A percentile compares a stretch with the other conserved stretches of the same genome.
These are phyloP conservation scores for Lactarius sp. DNA, from an alignment of 768 basidiomycete species.

Conservation along the genomic window DNA sequence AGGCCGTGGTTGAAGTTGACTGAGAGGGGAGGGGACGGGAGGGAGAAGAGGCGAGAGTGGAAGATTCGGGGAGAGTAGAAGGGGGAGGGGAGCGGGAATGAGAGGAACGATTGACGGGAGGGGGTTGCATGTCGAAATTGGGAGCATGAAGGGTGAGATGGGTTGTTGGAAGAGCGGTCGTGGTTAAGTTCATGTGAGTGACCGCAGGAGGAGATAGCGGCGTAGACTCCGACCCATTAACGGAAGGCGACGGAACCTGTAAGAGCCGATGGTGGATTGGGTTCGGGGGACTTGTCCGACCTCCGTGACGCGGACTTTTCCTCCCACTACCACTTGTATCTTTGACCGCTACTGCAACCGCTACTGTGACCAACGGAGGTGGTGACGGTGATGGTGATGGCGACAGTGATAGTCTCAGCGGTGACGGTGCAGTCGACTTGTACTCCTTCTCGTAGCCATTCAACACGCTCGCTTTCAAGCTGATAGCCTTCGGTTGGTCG, in stretches of 20 bases:
- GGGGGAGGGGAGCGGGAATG: slow-evolving; percentile 16
- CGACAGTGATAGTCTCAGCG: slow-evolving; percentile 25
- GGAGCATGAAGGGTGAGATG: slow-evolving; percentile 80
- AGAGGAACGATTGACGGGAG: slow-evolving; percentile 38
- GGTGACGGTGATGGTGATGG: slow-evolving; percentile 27
- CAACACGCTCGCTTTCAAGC: slow-evolving; percentile 43
- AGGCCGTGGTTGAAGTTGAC: slow-evolving; percentile 27
- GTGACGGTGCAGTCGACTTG: slow-evolving; percentile 10
- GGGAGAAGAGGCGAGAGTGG: slow-evolving; percentile 7
- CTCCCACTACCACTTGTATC: background rate
- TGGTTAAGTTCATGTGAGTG: slow-evolving; percentile 40
- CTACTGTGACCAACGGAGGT: slow-evolving; percentile 3
- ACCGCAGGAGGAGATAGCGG: slow-evolving; percentile 43
- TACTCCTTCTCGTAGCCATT: slow-evolving; percentile 29
- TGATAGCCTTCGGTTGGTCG: slow-evolving; percentile 39
- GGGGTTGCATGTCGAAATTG: slow-evolving; percentile 73
- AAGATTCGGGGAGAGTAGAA: background rate
- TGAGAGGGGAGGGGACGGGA: slow-evolving; percentile 37
- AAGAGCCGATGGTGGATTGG: slow-evolving; percentile 14
- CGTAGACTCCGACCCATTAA: slow-evolving; percentile 33
- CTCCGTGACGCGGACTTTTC: slow-evolving; percentile 6
- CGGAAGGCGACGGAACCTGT: slow-evolving; percentile 22
- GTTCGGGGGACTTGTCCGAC: slow-evolving; percentile 10
- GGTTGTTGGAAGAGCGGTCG: slow-evolving; percentile 50
- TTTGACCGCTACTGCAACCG: slow-evolving; percentile 6